These are phyloP conservation scores for Mortierella sp. DNA, from an alignment of 371 early-diverging fungal genomes.

Conservation along the genomic window DNA sequence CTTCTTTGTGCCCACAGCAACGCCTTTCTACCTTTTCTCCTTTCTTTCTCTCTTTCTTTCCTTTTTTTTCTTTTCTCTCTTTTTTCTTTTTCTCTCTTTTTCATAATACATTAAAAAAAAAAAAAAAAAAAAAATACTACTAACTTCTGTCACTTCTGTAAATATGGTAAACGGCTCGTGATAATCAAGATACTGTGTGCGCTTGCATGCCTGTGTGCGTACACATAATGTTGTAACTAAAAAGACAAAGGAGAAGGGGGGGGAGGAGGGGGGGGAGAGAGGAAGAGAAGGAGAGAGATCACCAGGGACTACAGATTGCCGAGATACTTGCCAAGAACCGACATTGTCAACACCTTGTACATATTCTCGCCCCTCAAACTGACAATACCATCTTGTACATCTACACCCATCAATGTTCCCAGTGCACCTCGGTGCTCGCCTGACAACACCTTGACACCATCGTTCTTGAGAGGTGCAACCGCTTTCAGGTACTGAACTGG, in stretches of 20 bases:
- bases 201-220: too few species aligned
- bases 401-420: constrained; percentile 84
- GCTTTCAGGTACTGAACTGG: constrained; percentile 68
- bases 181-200: too few species aligned
- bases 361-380: constrained; percentile 69
- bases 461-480: constrained; percentile 81
- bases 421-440: constrained; percentile 78
- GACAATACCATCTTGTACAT: constrained; percentile 86
- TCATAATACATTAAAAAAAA: too few species aligned
- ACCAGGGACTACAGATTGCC: constrained; percentile 24
- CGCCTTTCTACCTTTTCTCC: too few species aligned
- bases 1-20: too few species aligned
- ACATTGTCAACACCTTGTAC: constrained; percentile 72
- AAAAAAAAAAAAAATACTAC: too few species aligned
- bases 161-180: too few species aligned
- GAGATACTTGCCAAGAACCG: constrained; percentile 68
- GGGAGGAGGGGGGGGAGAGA: constrained; percentile 3
- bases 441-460: constrained; percentile 77
- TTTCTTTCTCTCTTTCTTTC: too few species aligned
- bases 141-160: too few species aligned
- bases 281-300: constrained; percentile 4
- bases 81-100: too few species aligned
- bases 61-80: too few species aligned
- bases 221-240: too few species aligned
- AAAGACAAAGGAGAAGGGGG: constrained; percentile 4